Base-by-base conservation (phyloP, 2,329 filamentous ascomycete species). In the Penicillium concentricum region DNA sequence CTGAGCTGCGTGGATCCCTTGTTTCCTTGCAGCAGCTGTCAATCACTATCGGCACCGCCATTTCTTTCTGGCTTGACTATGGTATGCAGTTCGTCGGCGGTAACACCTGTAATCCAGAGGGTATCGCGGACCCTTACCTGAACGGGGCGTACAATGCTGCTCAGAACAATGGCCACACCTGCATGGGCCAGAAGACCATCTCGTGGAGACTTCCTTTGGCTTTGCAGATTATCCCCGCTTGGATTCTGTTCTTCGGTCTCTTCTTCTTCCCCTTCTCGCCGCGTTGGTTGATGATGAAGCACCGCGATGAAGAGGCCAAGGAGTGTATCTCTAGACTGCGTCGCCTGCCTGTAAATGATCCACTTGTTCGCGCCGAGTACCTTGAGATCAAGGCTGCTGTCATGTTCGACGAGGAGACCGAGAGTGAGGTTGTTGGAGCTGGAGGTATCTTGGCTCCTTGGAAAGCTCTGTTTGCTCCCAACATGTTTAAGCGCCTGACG, bases 371-470 rank as follows among this genome's bases (percentile, higher is more conserved):
- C 61, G 79, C 91, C 1, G 90, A 93, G 67, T 91, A 88, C 68
- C 82, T 91, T n/a, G 90, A 93, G 70, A 92, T 93, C 75, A 90
- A 90, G 71, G 88, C 89, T 0, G 87, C 91, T 70, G 87, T 85
- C 0, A 72, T 89, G 18, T 94, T 93, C 63, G 89, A 93, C 73
- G 90, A 92, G 74, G 83, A 85, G 34, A 85, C 84, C 0, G 79
- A 87, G 10, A 82, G 83, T 0, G 86, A 88, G 46, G 24, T 59
- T 16, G 47, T 68, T 34, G 60, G 59, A 9, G 4, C 26, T 12
- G 64, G 59, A 12, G 66, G 65, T 12, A 47, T 28, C 7, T 15
- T 64, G 7, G 65, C 65, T 26, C 65, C 66, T 5, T 68, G 65
- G 65, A 68, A 68, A 56, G 62, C 63, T n/a, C 56, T 68, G n/a